Percentiles rank a stretch among this genome's conserved stretches.
These are phyloP conservation scores for Blastocladiella emersonii DNA, from an alignment of 371 early-diverging fungal species.

Conservation along the genomic window DNA sequence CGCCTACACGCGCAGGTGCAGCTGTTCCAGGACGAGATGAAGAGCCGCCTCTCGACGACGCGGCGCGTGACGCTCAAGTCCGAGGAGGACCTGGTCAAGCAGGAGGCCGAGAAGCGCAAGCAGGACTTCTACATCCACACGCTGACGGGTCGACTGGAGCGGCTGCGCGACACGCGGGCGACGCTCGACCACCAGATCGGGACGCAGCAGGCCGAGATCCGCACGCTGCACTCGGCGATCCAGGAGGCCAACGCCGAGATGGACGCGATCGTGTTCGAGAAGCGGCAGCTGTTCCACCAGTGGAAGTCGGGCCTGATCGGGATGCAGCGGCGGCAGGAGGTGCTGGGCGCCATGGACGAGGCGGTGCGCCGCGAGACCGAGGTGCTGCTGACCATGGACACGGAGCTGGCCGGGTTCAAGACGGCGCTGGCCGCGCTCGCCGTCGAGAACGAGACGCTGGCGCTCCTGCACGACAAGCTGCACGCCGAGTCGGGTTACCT, in stretches of 20 bases:
- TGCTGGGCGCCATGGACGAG: slow-evolving; percentile 22
- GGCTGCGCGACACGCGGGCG: slow-evolving; percentile 29
- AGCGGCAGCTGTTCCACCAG: slow-evolving; percentile 37
- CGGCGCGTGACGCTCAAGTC: slow-evolving; percentile 37
- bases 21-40: slow-evolving; percentile 34
- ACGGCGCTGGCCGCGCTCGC: slow-evolving; percentile 22
- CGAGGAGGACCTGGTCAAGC: slow-evolving; percentile 33
- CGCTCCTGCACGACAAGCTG: slow-evolving; percentile 23
- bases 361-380: slow-evolving; percentile 29
- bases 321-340: slow-evolving; percentile 30
- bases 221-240: slow-evolving; percentile 30
- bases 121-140: slow-evolving; percentile 42
- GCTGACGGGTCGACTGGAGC: slow-evolving; percentile 27
- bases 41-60: slow-evolving; percentile 28
- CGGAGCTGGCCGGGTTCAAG: slow-evolving; percentile 30
- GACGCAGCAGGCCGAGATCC: slow-evolving; percentile 34
- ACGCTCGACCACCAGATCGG: slow-evolving; percentile 30
- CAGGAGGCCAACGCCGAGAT: slow-evolving; percentile 39
- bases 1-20: slow-evolving; percentile 33
- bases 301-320: slow-evolving; percentile 38
- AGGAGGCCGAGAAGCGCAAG: slow-evolving; percentile 38
- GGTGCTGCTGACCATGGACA: slow-evolving; percentile 19
- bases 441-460: slow-evolving; percentile 30
- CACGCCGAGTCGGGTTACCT: slow-evolving; percentile 26
- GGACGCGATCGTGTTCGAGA: slow-evolving; percentile 43